Percentiles rank a stretch among this genome's conserved stretches.
Conservation (phyloP, 805 yeast species). For the Ogataea pini region DNA sequence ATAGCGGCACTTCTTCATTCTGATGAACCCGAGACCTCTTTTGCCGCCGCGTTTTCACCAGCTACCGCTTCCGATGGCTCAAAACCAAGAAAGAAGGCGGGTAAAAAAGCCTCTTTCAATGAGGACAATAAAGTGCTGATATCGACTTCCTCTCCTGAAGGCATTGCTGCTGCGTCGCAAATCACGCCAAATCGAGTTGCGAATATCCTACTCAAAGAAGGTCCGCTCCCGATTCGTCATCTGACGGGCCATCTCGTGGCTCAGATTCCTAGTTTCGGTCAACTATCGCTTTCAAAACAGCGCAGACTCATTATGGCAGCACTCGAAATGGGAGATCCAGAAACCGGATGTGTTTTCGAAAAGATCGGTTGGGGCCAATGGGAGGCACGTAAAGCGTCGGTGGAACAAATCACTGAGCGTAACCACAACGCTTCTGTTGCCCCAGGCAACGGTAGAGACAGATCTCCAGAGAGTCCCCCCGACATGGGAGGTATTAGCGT, state of each 20-base stretch:
- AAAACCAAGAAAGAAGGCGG: constrained; percentile 20
- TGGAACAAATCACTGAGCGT: constrained; percentile 27
- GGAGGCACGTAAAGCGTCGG: constrained; percentile 63
- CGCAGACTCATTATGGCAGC: constrained; percentile 88
- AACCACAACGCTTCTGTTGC: constrained; percentile 22
- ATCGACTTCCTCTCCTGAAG: constrained; percentile 83
- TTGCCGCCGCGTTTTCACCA: too few species aligned
- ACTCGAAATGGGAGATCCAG: constrained; percentile 68
- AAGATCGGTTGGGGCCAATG: constrained; percentile 99
- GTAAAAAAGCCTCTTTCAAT: constrained; percentile 17
- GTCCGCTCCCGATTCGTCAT: constrained; percentile 89
- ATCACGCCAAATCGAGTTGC: constrained; percentile 82
- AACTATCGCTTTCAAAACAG: constrained; percentile 81
- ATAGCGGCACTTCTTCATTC: constrained; percentile 11
- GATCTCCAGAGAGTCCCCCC: constrained; percentile 21
- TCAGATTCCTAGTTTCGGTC: constrained; percentile 79
- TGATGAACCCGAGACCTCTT: background rate
- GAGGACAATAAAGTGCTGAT: constrained; percentile 38
- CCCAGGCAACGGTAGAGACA: constrained; percentile 15
- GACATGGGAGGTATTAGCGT: constrained; percentile 4
- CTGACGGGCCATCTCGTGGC: constrained; percentile 75
- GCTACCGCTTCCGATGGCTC: background rate
- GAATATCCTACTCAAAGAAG: constrained; percentile 63
- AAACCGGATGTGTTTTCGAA: constrained; percentile 71
- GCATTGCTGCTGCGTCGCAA: constrained; percentile 81